Evolutionary conservation across 23 red algal genomes (phyloP).

Genomic region (Gracilaria gracilis): DNA sequence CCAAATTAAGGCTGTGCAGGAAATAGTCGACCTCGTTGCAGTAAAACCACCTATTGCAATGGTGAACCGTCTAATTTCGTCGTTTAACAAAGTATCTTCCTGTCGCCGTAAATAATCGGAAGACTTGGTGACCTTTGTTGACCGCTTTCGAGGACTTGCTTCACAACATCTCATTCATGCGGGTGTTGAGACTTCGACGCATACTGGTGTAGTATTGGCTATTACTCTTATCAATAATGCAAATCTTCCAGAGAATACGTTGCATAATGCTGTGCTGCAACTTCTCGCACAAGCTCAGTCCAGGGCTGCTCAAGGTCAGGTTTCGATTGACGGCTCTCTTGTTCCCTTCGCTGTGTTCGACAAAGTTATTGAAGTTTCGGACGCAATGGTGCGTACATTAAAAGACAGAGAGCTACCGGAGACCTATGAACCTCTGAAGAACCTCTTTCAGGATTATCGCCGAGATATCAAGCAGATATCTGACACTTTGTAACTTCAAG

Average conservation of each 20-base stretch:
- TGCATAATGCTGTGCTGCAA: too few relatives aligned
- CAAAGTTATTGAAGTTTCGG: background rate
- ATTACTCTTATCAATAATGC: too few relatives aligned
- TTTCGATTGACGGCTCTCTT: background rate
- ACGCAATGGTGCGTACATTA: background rate
- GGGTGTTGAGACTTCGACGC: background rate
- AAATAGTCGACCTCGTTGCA: background rate
- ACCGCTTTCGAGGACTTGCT: background rate
- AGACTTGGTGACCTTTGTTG: background rate
- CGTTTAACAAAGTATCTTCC: too few relatives aligned
- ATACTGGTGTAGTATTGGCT: background rate
- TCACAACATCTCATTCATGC: background rate
- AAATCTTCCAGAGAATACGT: too few relatives aligned
- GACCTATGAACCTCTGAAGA: background rate
- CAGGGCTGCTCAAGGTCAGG: background rate
- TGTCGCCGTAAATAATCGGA: too few relatives aligned
- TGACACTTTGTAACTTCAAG: background rate
- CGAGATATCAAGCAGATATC: background rate
- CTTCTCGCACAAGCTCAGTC: conserved; percentile 9
- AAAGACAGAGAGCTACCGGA: background rate
- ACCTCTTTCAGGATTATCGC: background rate
- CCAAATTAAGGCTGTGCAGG: background rate
- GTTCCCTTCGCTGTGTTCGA: conserved; percentile 4
- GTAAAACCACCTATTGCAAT: too few relatives aligned
- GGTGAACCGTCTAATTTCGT: too few relatives aligned